phyloP scores from a whole-genome alignment of 1,139 yeast genomes.

The Hansenula sp. region DNA sequence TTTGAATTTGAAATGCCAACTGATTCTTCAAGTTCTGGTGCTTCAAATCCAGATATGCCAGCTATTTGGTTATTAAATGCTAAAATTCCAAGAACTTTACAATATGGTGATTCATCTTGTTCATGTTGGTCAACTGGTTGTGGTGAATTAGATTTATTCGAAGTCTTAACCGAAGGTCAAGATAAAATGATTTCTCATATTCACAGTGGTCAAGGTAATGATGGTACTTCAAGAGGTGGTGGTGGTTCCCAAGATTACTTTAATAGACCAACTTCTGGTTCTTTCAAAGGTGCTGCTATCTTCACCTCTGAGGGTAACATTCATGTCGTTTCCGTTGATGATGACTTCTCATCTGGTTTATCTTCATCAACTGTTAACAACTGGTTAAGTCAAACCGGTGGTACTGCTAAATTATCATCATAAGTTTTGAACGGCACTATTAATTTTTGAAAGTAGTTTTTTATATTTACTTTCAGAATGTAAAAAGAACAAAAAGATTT shows the following conservation, averaged over 20 bases:
- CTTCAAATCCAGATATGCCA: constrained; percentile 78
- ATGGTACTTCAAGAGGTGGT: constrained; percentile 55
- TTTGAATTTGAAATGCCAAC: constrained; percentile 91
- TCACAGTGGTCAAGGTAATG: constrained; percentile 80
- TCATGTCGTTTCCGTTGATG: constrained; percentile 57
- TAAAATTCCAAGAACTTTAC: constrained; percentile 88
- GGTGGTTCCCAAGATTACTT: constrained; percentile 90
- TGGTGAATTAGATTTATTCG: constrained; percentile 94
- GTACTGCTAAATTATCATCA: constrained; percentile 37
- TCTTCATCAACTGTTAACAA: constrained; percentile 46
- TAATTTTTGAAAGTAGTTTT: not conserved
- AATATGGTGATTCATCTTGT: constrained; percentile 75
- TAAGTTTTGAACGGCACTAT: not conserved
- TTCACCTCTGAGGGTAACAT: constrained; percentile 56
- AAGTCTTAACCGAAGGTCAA: constrained; percentile 71
- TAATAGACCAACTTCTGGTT: constrained; percentile 69
- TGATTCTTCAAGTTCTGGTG: constrained; percentile 41
- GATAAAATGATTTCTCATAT: constrained; percentile 73
- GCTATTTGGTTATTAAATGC: constrained; percentile 96
- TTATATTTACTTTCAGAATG: not conserved
- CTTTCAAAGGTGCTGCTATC: constrained; percentile 88
- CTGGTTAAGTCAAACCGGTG: constrained; percentile 53
- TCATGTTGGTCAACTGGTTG: constrained; percentile 97
- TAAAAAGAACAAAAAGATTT: not conserved
- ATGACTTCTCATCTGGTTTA: constrained; percentile 53